These are phyloP conservation scores for Zygoascus meyerae DNA, from an alignment of 1,139 yeast genomes.

Conservation along the genomic window DNA sequence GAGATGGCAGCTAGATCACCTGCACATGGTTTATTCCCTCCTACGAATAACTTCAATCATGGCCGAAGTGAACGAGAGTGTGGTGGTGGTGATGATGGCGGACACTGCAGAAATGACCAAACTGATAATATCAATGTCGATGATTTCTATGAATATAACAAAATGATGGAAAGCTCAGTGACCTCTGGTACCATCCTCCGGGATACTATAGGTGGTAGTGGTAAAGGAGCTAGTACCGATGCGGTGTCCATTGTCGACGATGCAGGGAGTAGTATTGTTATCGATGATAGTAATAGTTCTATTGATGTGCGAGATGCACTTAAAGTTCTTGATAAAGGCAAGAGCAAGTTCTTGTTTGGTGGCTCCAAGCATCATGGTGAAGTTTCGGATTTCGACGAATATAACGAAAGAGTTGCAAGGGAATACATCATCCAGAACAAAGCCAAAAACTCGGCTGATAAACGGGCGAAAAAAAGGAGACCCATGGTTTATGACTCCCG, in stretches of 20 bases:
- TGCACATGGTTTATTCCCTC: conserved; percentile 3
- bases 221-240: background rate
- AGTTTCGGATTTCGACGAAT: conserved; percentile 36
- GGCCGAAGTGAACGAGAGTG: background rate
- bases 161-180: background rate
- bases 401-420: conserved; percentile 33
- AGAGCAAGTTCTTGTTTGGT: conserved; percentile 7
- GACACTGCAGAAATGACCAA: background rate
- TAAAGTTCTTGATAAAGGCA: conserved; percentile 16
- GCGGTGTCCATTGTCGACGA: conserved; percentile 22
- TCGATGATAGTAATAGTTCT: conserved; percentile 31
- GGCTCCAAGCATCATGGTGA: conserved; percentile 3
- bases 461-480: conserved; percentile 17
- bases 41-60: background rate
- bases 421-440: conserved; percentile 33
- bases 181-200: background rate
- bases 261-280: conserved; percentile 31
- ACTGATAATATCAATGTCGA: conserved; percentile 1
- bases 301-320: conserved; percentile 23
- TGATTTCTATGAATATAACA: conserved; percentile 1
- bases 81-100: background rate
- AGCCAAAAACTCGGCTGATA: conserved; percentile 23
- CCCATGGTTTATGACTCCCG: conserved; percentile 17
- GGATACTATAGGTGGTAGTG: background rate
- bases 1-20: background rate